Evolutionary conservation across 2,329 filamentous ascomycete genomes (phyloP), one percentile per base, ranked within the genome.

Genomic region (Trichothecium sympodiale): DNA sequence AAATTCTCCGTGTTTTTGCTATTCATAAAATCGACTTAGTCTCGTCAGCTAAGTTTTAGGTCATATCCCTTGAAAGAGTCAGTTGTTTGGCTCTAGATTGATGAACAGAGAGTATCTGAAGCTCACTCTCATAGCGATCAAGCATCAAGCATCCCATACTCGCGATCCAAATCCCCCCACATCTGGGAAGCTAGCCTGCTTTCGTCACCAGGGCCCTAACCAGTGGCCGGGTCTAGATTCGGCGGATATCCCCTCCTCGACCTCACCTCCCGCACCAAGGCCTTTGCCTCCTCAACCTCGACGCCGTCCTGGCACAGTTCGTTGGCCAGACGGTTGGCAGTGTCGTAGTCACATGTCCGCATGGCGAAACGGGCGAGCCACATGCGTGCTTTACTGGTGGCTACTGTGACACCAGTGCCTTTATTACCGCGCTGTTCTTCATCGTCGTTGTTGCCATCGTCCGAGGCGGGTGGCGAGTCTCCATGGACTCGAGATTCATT

Each of bases 211-310:
- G 20, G 20, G 6, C 6, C 10, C 20, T 25, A 25, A 10, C 20
- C 20, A 6, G 20, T 10, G 6, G 20, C 20, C 20, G 20, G 20
- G 6, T 25, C 20, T 10, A 25, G 20, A 10, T 10, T 25, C 6
- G 20, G 20, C 6, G 10, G 6, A 10, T 25, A 25, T 34, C 85
- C 82, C 57, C 87, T 71, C 45, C 83, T 73, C 4, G 82, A 82
- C 46, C 88, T 72, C 10, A 94, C 80, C 56, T 96, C 89, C 41
- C 86, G 73, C 42, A 94, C 83, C 46, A 96, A 64, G 4, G 87
- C 86, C 61, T 96, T 96, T 18, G 91, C 91, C 58, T 98, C 91
- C 55, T 98, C 91, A 3, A 96, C 86, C 58, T 96, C 91, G 17
- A 93, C 80, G 1, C 91, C 91, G 57, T 98, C 91, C 58, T 95